These are phyloP conservation scores for Rhynchospora tenuis DNA, from an alignment of 176 grass and related monocot species.

Conservation along the genomic window DNA sequence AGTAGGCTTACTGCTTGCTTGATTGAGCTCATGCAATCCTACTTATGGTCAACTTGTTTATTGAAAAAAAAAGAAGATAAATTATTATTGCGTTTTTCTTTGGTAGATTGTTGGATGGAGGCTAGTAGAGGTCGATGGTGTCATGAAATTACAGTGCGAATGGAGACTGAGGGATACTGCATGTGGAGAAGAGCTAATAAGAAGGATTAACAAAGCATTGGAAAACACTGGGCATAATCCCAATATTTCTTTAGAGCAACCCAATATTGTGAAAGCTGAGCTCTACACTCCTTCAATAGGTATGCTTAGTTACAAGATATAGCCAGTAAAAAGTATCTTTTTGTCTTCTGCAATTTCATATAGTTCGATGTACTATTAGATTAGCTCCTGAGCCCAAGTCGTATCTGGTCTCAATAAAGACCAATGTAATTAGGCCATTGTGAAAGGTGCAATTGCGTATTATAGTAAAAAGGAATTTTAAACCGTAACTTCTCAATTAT, in stretches of 20 bases:
- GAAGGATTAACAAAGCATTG: slow-evolving; percentile 50
- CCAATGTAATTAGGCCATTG: background rate
- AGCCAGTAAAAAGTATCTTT: background rate
- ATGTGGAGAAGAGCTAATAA: slow-evolving; percentile 52
- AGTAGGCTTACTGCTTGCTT: background rate
- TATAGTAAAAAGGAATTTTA: too few species aligned
- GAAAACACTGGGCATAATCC: slow-evolving; percentile 41
- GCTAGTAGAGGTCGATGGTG: slow-evolving; percentile 25
- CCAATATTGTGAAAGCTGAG: slow-evolving; percentile 58
- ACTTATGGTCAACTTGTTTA: background rate
- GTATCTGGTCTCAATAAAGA: background rate
- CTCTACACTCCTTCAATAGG: slow-evolving; percentile 50
- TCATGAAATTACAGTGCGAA: slow-evolving; percentile 40
- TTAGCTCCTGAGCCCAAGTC: background rate
- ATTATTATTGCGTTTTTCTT: background rate
- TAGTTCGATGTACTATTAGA: background rate
- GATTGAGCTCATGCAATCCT: background rate
- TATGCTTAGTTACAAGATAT: slow-evolving; percentile 2
- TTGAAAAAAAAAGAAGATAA: background rate
- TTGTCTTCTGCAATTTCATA: background rate
- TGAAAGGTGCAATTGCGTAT: background rate
- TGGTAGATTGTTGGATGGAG: slow-evolving; percentile 74
- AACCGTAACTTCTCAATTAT: too few species aligned
- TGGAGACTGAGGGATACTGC: slow-evolving; percentile 76
- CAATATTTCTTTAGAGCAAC: slow-evolving; percentile 40